These are phyloP conservation scores for Amanita muscaria DNA, from an alignment of 768 basidiomycete species.

Conservation along the genomic window DNA sequence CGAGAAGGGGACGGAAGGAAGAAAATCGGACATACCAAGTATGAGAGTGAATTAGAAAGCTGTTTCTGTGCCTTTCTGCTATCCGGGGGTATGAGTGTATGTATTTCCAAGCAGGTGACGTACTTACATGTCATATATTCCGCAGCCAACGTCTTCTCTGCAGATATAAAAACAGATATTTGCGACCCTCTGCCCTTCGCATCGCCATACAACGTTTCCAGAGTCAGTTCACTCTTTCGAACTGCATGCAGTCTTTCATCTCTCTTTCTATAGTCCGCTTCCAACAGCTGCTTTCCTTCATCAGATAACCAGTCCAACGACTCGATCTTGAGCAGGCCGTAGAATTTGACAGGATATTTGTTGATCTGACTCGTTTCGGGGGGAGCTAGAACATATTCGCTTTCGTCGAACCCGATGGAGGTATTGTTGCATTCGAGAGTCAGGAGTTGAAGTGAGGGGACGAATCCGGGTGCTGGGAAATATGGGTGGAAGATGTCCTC, in stretches of 20 bases:
- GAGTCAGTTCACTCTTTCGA: constrained; percentile 21
- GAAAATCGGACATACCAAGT: constrained; percentile 1
- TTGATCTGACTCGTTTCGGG: constrained; percentile 15
- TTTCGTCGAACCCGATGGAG: constrained; percentile 32
- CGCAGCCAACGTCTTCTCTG: constrained; percentile 30
- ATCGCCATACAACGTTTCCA: constrained; percentile 26
- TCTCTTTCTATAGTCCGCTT: constrained; percentile 35
- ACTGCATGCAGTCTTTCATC: constrained; percentile 21
- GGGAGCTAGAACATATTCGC: constrained; percentile 29
- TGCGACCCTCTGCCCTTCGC: constrained; percentile 14
- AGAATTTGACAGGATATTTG: constrained; percentile 34
- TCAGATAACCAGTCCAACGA: constrained; percentile 42
- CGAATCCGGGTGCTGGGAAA: neutral
- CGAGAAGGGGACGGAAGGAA: neutral
- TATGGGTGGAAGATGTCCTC: neutral
- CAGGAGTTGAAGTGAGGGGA: neutral
- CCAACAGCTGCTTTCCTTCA: constrained; percentile 30
- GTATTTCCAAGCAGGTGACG: neutral
- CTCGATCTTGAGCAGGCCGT: constrained; percentile 40
- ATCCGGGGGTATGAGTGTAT: neutral
- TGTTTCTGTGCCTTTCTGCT: constrained; percentile 16
- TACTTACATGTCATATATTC: constrained; percentile 25
- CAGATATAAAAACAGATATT: constrained; percentile 35
- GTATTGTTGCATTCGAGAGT: neutral
- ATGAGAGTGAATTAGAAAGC: constrained; percentile 13